These are phyloP conservation scores for Globisporangium sylvaticum DNA, from an alignment of 352 stramenopile species.

Conservation along the genomic window DNA sequence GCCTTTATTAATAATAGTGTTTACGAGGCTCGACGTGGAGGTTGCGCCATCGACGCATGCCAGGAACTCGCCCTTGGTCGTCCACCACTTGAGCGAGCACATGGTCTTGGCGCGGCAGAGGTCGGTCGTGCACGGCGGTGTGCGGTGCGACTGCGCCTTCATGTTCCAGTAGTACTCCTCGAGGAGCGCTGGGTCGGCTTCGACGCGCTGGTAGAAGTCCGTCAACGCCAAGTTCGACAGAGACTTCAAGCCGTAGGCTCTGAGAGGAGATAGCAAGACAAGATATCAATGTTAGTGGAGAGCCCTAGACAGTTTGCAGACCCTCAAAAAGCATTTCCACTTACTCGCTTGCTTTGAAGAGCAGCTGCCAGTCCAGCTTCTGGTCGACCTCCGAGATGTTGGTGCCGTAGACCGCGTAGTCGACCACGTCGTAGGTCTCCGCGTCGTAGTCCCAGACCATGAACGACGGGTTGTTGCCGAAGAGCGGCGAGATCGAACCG, in stretches of 20 bases:
- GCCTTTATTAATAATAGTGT: constrained; percentile 1
- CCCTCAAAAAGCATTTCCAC: neutral
- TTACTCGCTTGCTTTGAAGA: constrained; percentile 47
- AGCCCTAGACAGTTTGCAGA: neutral
- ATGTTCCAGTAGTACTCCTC: constrained; percentile 83
- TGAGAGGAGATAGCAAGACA: neutral
- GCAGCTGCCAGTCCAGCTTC: constrained; percentile 39
- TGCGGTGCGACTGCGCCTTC: constrained; percentile 63
- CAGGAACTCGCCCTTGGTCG: constrained; percentile 62
- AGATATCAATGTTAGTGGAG: neutral
- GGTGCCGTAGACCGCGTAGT: constrained; percentile 74
- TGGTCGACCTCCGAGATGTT: constrained; percentile 48
- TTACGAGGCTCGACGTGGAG: constrained; percentile 19
- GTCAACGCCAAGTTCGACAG: constrained; percentile 41
- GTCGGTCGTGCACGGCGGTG: constrained; percentile 35
- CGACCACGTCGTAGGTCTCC: constrained; percentile 60
- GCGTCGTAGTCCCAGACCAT: constrained; percentile 78
- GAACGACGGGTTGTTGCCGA: constrained; percentile 90
- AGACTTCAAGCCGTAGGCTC: constrained; percentile 51
- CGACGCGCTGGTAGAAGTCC: constrained; percentile 43
- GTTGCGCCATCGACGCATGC: constrained; percentile 46
- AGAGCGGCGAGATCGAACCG: constrained; percentile 86
- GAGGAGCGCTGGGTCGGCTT: constrained; percentile 47
- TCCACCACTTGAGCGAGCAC: constrained; percentile 81
- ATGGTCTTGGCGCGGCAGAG: constrained; percentile 57